Base-by-base conservation (phyloP, 2,329 filamentous ascomycete genomes). In the Fusarium tricinctum region DNA sequence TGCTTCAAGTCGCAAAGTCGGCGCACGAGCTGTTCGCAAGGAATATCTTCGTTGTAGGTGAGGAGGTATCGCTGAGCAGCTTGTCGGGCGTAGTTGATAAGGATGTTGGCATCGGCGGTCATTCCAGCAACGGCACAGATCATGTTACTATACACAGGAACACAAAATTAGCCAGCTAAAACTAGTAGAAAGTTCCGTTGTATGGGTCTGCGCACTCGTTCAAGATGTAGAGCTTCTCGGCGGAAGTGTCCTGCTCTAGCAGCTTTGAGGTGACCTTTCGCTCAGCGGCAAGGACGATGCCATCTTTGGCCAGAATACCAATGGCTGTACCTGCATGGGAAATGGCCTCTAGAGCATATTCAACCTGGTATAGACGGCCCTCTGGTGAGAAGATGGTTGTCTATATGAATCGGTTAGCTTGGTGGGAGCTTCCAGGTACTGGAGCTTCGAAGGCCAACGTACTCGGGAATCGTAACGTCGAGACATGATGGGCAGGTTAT, bases 321-420 rank as follows among this genome's bases (percentile, higher is more conserved):
- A 99, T 90, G 71, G 96, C 96, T 49, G 96, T 99, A 74, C 96
- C 96, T 73, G 96, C 96, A 77, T 99, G 96, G 72, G 96, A 99
- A 79, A 99, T 99, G 78, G 96, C 96, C 82, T 99, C 96, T 52
- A 99, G 89, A 26, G 96, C 97, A 87, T 99, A 99, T 88, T 99
- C 96, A 76, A 99, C 96, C 83, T 99, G 96, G 82, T 99, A 99
- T 66, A 99, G 89, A 78, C 96, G 94, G 70, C 96, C 96, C 85
- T 99, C 96, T 63, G 96, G 96, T 65, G 96, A 99, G 90, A 99
- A 99, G 88, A 99, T 99, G 80, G 96, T 99, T 75, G 96, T 99
- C 94, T 97, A 75, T 62, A n/a, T 43, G 38, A 44, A 63, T 57
- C 50, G 60, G 69, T 75, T 59, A 74, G 73, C 62, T 64, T 58